These are phyloP conservation scores for Dictyostelium citrinum DNA, from an alignment of 78 protist genomes.

Conservation along the genomic window DNA sequence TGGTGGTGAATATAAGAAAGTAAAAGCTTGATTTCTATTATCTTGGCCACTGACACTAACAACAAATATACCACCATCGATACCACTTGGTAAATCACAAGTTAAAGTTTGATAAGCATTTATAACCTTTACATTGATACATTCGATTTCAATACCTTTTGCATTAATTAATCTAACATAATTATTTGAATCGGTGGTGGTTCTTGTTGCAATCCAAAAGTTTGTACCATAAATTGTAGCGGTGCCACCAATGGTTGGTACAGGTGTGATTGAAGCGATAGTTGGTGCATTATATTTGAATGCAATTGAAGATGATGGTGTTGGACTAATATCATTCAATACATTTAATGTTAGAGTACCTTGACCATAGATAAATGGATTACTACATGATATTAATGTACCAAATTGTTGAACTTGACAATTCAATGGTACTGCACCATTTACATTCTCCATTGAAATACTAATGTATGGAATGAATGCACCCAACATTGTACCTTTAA, in stretches of 20 bases:
- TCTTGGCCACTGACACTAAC: background rate
- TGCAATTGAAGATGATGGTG: background rate
- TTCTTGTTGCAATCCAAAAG: background rate
- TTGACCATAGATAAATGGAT: slow-evolving; percentile 23
- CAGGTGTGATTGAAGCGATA: background rate
- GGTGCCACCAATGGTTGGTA: slow-evolving; percentile 28
- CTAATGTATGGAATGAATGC: background rate
- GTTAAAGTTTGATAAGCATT: background rate
- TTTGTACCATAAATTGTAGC: slow-evolving; percentile 24
- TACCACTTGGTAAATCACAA: slow-evolving; percentile 8
- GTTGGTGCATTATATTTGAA: background rate
- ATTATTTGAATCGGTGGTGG: background rate
- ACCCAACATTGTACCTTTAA: slow-evolving; percentile 5
- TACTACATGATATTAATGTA: background rate
- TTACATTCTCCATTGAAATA: background rate
- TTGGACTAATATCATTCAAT: background rate
- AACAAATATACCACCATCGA: background rate
- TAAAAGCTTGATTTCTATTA: background rate
- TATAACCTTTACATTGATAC: background rate
- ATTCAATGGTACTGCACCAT: background rate
- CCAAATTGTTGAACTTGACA: background rate
- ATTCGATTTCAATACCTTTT: background rate
- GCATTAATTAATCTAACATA: background rate
- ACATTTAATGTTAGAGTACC: background rate
- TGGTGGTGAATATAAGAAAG: background rate